phyloP scores from a whole-genome alignment of 148 eudicot genomes.

The Rhododendron simsii region DNA sequence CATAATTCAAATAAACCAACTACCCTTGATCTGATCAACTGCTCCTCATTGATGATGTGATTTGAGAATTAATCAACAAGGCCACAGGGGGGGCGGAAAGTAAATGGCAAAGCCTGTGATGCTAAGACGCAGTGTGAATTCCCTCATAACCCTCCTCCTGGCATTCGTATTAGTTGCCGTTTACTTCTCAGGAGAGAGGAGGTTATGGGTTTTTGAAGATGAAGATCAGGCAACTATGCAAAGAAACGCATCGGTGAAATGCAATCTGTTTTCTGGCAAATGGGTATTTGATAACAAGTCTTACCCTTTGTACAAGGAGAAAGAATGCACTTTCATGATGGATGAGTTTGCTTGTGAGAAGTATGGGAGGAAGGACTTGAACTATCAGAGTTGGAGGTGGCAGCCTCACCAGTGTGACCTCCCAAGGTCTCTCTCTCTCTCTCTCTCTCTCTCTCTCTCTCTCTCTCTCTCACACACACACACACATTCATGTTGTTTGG shows the following conservation, averaged over 20 bases:
- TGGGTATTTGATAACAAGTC: constrained; percentile 76
- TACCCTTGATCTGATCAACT: not conserved
- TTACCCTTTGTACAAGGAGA: constrained; percentile 66
- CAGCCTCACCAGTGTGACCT: constrained; percentile 81
- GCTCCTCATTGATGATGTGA: constrained; percentile 2
- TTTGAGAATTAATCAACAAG: not conserved
- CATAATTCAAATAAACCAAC: not conserved
- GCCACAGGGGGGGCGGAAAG: not conserved
- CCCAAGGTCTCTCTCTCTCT: constrained; percentile 44
- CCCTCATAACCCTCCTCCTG: constrained; percentile 32
- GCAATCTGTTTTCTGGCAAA: constrained; percentile 68
- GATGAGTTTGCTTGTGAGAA: constrained; percentile 77
- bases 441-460: not conserved
- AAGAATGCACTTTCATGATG: constrained; percentile 59
- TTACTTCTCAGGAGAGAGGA: constrained; percentile 29
- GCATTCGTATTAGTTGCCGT: constrained; percentile 29
- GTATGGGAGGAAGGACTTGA: constrained; percentile 70
- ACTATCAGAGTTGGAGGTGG: constrained; percentile 86
- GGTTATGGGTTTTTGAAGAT: constrained; percentile 8
- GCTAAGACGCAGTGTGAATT: constrained; percentile 39
- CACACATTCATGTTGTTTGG: not conserved
- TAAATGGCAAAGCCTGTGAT: constrained; percentile 30
- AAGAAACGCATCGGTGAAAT: constrained; percentile 8
- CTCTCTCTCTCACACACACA: not conserved
- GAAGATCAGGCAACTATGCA: not conserved